Evolutionary conservation across 768 basidiomycete species (phyloP).

Genomic region (Boletus pseudopeckii): DNA sequence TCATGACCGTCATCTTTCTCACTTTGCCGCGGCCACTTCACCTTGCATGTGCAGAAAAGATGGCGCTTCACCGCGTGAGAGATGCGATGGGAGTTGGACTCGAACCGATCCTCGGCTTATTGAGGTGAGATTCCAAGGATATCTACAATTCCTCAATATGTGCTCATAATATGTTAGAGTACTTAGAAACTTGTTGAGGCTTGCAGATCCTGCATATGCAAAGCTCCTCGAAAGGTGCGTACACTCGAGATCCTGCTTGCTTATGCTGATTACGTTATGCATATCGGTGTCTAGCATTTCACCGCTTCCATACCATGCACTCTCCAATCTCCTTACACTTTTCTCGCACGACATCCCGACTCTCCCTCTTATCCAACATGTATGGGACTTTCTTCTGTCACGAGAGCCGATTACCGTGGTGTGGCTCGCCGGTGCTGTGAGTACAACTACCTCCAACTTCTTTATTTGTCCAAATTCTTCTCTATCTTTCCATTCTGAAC

Average conservation of each 20-base stretch:
- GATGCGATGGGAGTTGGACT: conserved; percentile 87
- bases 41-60: conserved; percentile 45
- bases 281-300: conserved; percentile 46
- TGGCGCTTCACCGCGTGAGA: conserved; percentile 45
- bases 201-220: conserved; percentile 69
- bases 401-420: conserved; percentile 78
- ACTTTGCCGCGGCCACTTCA: conserved; percentile 63
- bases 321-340: conserved; percentile 86
- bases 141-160: not conserved
- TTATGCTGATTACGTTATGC: not conserved
- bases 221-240: conserved; percentile 63
- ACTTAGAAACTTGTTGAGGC: conserved; percentile 66
- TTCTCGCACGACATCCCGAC: conserved; percentile 93
- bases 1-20: conserved; percentile 78
- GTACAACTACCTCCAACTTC: conserved; percentile 26
- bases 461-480: not conserved
- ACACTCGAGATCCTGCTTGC: not conserved
- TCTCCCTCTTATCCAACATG: conserved; percentile 83
- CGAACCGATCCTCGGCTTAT: conserved; percentile 78
- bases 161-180: conserved; percentile 42
- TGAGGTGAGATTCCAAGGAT: conserved; percentile 45
- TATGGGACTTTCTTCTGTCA: conserved; percentile 86
- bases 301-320: conserved; percentile 83
- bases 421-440: conserved; percentile 79
- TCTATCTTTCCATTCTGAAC: not conserved